Percentiles rank a stretch among this genome's conserved stretches.
phyloP scores from a whole-genome alignment of 768 basidiomycete species.

The Mycena sanguinolenta region DNA sequence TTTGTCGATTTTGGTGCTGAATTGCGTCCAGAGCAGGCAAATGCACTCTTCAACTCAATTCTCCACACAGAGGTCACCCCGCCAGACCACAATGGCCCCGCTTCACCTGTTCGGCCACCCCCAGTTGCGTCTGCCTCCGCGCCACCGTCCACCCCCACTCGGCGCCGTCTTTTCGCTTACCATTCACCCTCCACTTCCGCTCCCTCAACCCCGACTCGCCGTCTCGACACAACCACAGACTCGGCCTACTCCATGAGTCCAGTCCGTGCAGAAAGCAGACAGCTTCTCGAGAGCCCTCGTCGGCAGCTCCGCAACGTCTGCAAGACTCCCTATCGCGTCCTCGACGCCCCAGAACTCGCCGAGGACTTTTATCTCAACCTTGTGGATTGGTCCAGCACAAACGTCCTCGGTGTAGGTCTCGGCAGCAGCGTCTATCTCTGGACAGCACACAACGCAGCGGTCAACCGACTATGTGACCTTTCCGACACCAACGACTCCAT shows the following conservation, averaged over 20 bases:
- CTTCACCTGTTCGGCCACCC: conserved; percentile 71
- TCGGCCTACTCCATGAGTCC: conserved; percentile 93
- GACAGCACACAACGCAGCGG: conserved; percentile 94
- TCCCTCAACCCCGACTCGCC: conserved; percentile 61
- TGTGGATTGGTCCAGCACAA: conserved; percentile 97
- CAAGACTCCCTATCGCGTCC: conserved; percentile 96
- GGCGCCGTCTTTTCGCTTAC: conserved; percentile 77
- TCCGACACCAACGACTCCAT: conserved; percentile 76
- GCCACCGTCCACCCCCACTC: conserved; percentile 64
- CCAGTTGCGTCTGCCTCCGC: conserved; percentile 54
- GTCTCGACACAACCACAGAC: conserved; percentile 87
- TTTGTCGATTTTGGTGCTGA: background rate
- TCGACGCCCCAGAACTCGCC: conserved; percentile 96
- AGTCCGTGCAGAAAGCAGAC: conserved; percentile 85
- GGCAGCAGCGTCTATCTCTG: conserved; percentile 95
- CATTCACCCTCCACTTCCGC: conserved; percentile 70
- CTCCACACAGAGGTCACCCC: conserved; percentile 85
- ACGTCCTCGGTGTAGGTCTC: conserved; percentile 94
- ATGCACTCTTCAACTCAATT: conserved; percentile 83
- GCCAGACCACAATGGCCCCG: conserved; percentile 70
- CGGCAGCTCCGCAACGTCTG: conserved; percentile 85
- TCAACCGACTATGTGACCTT: conserved; percentile 92
- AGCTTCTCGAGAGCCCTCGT: conserved; percentile 86
- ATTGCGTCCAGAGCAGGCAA: conserved; percentile 77
- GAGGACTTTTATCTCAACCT: conserved; percentile 99